A percentile compares a stretch with the other conserved stretches of the same genome.
Evolutionary conservation across 768 basidiomycete genomes (phyloP).

Genomic region (Cubamyces lactineus): DNA sequence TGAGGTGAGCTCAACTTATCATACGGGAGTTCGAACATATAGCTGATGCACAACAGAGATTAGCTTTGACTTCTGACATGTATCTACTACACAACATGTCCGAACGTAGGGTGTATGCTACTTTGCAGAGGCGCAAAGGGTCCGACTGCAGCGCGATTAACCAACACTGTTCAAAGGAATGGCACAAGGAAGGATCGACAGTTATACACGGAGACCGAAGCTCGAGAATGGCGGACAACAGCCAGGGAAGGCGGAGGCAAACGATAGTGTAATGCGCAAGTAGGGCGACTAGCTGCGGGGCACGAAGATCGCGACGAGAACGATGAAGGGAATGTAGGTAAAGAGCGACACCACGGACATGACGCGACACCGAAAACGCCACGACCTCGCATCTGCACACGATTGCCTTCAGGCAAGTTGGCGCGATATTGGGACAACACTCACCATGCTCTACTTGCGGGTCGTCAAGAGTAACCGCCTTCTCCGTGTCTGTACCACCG

Average conservation of each 20-base stretch:
- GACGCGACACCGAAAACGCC: slow-evolving; percentile 76
- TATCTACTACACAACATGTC: slow-evolving; percentile 26
- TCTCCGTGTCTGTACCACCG: slow-evolving; percentile 60
- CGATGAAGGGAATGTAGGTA: slow-evolving; percentile 80
- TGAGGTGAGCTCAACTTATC: slow-evolving; percentile 22
- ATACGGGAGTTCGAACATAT: neutral
- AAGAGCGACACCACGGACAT: slow-evolving; percentile 69
- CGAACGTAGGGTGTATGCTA: slow-evolving; percentile 14
- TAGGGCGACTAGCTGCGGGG: slow-evolving; percentile 24
- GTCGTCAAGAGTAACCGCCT: slow-evolving; percentile 74
- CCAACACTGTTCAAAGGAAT: slow-evolving; percentile 21
- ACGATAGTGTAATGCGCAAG: slow-evolving; percentile 13
- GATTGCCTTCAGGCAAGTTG: slow-evolving; percentile 9
- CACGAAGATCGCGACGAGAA: slow-evolving; percentile 69
- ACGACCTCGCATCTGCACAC: slow-evolving; percentile 64
- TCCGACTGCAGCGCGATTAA: slow-evolving; percentile 15
- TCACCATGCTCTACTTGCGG: slow-evolving; percentile 78
- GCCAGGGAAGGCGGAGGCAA: slow-evolving; percentile 5
- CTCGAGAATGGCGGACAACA: neutral
- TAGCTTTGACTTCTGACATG: slow-evolving; percentile 20
- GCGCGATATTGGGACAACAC: slow-evolving; percentile 31
- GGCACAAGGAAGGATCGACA: slow-evolving; percentile 19
- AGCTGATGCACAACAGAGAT: slow-evolving; percentile 18
- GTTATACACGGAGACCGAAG: slow-evolving; percentile 10
- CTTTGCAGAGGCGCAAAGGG: slow-evolving; percentile 11